Base-by-base conservation (phyloP, 805 yeast species). In the Wickerhamiella alocasiicola region DNA sequence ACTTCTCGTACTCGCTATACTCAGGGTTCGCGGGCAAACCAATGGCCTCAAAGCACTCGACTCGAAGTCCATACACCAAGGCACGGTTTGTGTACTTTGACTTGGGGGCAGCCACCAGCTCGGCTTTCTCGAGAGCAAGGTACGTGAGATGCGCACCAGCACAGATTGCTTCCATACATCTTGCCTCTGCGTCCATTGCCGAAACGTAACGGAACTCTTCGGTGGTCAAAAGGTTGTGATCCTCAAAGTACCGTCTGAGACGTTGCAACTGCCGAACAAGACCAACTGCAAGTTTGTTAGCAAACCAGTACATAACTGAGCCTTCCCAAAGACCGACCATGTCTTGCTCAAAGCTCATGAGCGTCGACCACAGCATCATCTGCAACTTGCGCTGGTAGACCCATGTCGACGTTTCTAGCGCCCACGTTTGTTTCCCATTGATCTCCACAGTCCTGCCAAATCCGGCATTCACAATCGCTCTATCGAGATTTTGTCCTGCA, bases 41-140 rank as follows among this genome's bases (percentile, higher is more conserved):
- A 16, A 85, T 78, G 0, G 84, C 71, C 17, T 78, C 71, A 62
- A 80, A 82, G 3, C 91, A 76, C 55, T 83, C 84, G 71, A 83
- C 68, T 49, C 94, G 71, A 34, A 84, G 61, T 7, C 67, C 60
- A 53, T 68, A 76, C 13, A 71, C 54, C 27, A 63, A 47, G 34
- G 61, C 61, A 2, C 50, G 45, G 3, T 48, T 27, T 2, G 59
- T 41, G 40, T 39, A 41, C 16, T 31, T 17, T 5, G 38, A 6
- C 19, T 18, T 23, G 12, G 42, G 29, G 15, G 52, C 52, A 4
- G 43, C 25, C 9, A 36, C 9, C 15, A 46, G 12, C 23, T 33
- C 26, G 9, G 46, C 27, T 26, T 39, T 26, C 34, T 49, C 47
- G 20, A 51, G 38, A 4, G 48, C 51, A 6, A 50, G 34, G 38